These are phyloP conservation scores for Mycena amicta DNA, from an alignment of 768 basidiomycete genomes.

Conservation along the genomic window DNA sequence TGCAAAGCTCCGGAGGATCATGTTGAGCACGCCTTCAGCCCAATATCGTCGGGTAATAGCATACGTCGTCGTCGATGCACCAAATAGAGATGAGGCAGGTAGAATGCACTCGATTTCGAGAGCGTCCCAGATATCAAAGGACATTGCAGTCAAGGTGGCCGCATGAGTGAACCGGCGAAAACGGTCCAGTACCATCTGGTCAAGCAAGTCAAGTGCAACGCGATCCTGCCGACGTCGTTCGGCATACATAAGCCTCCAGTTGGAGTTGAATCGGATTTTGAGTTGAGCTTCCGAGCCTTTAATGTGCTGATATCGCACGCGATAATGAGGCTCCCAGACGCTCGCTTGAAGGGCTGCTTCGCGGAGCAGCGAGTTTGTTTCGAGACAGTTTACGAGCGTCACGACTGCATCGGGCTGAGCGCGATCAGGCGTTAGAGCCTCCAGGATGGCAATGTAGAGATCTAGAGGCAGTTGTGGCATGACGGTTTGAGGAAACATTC, in stretches of 20 bases:
- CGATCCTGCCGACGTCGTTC: conserved; percentile 48
- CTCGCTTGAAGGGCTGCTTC: conserved; percentile 43
- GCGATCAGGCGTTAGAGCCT: conserved; percentile 4
- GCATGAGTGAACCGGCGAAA: conserved; percentile 43
- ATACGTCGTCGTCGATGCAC: conserved; percentile 22
- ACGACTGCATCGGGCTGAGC: background rate
- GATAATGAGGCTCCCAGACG: conserved; percentile 60
- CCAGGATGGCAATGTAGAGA: conserved; percentile 12
- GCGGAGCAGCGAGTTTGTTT: conserved; percentile 39
- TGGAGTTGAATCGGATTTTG: conserved; percentile 26
- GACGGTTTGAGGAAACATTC: too few relatives aligned
- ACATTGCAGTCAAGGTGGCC: conserved; percentile 39
- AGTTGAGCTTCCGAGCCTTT: conserved; percentile 40
- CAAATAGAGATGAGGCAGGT: conserved; percentile 33
- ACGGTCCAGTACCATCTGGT: conserved; percentile 40
- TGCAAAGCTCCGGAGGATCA: conserved; percentile 46
- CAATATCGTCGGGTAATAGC: conserved; percentile 51
- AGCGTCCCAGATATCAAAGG: conserved; percentile 60
- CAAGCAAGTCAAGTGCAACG: conserved; percentile 41
- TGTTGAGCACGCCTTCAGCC: conserved; percentile 46
- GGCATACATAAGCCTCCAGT: conserved; percentile 52
- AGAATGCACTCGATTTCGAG: conserved; percentile 43
- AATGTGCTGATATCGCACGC: conserved; percentile 47
- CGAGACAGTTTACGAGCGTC: conserved; percentile 45
- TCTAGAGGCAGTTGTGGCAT: conserved; percentile 17